phyloP scores from a whole-genome alignment of 176 grass and related monocot genomes.

The Poa annua region DNA sequence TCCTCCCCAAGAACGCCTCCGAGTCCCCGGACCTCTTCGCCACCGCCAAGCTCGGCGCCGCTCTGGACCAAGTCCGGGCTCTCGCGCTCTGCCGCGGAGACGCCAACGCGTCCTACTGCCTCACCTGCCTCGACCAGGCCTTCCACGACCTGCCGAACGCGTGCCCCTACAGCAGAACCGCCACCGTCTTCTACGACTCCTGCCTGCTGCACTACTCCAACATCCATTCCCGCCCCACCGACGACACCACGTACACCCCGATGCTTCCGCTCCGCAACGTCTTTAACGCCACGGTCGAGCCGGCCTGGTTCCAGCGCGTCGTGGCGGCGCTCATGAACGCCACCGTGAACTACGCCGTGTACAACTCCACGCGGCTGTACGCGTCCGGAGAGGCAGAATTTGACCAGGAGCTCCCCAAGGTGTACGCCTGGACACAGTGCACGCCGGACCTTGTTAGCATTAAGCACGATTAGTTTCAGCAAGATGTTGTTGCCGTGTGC shows the following conservation, averaged over 20 bases:
- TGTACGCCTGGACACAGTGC: constrained; percentile 70
- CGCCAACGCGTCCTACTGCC: not conserved
- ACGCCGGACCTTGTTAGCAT: no score
- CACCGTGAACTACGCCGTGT: constrained; percentile 42
- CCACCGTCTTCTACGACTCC: constrained; percentile 31
- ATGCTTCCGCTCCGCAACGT: not conserved
- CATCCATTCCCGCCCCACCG: not conserved
- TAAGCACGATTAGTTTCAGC: no score
- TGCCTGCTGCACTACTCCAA: constrained; percentile 40
- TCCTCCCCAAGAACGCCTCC: constrained; percentile 36
- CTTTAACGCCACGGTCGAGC: not conserved
- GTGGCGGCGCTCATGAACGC: constrained; percentile 33
- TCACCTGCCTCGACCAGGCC: constrained; percentile 39
- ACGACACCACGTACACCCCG: not conserved
- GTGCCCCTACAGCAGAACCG: constrained; percentile 16
- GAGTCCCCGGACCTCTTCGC: constrained; percentile 10
- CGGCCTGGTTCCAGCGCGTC: not conserved
- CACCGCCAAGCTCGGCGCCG: constrained; percentile 8
- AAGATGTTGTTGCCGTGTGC: no score
- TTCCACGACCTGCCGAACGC: not conserved
- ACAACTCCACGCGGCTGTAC: constrained; percentile 44
- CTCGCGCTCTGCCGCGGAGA: constrained; percentile 51
- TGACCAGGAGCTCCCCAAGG: constrained; percentile 25
- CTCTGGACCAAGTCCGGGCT: constrained; percentile 10
- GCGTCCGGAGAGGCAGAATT: constrained; percentile 47